Conservation (phyloP, 2,329 filamentous ascomycete genomes). For the Rosellinia necatrix region DNA sequence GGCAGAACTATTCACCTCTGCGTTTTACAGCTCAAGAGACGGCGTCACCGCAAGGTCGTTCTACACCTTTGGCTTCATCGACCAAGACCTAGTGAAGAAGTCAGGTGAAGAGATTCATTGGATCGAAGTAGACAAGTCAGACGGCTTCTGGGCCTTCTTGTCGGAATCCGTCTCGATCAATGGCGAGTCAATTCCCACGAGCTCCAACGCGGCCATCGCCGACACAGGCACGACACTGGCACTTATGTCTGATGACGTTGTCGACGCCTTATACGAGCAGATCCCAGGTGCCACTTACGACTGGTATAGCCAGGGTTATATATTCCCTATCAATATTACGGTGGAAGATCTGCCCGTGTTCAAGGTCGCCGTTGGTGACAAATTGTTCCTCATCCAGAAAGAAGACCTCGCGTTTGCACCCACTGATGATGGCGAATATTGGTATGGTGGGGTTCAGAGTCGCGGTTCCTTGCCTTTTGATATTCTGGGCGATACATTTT, state of each 20-base stretch:
- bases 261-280: slow-evolving; percentile 64
- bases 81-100: slow-evolving; percentile 61
- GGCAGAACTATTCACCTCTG: slow-evolving; percentile 66
- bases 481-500: slow-evolving; percentile 66
- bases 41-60: slow-evolving; percentile 57
- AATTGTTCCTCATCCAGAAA: slow-evolving; percentile 63
- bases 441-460: slow-evolving; percentile 70
- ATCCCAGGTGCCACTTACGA: slow-evolving; percentile 67
- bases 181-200: slow-evolving; percentile 54
- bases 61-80: slow-evolving; percentile 76
- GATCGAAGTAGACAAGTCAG: slow-evolving; percentile 63
- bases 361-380: slow-evolving; percentile 66
- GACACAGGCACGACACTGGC: slow-evolving; percentile 75
- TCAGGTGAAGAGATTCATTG: slow-evolving; percentile 62
- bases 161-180: slow-evolving; percentile 63
- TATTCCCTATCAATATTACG: slow-evolving; percentile 61
- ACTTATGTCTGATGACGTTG: slow-evolving; percentile 65
- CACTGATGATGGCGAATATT: slow-evolving; percentile 51
- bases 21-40: slow-evolving; percentile 62
- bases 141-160: slow-evolving; percentile 71
- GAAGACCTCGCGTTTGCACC: slow-evolving; percentile 65
- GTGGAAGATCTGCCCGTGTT: slow-evolving; percentile 62
- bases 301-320: slow-evolving; percentile 61
- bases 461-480: slow-evolving; percentile 63
- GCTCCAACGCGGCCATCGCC: slow-evolving; percentile 68